Percentiles rank a stretch among this genome's conserved stretches.
Evolutionary conservation across 495 filamentous ascomycete genomes (phyloP).

Genomic region (Durotheca rogersii): DNA sequence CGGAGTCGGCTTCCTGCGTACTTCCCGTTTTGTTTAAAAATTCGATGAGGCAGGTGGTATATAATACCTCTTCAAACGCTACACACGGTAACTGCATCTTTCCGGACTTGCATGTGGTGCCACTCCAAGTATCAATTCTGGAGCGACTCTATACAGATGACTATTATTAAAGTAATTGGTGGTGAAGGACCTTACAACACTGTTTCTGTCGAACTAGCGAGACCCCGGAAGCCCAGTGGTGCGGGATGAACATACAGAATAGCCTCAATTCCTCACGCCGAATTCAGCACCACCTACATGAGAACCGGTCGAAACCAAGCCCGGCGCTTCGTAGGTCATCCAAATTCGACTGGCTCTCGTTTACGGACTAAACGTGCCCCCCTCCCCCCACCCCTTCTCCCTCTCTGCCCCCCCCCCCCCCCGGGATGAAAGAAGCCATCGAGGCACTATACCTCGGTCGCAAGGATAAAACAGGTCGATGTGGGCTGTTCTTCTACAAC

Average conservation of each 20-base stretch:
- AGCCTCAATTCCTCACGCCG: constrained; percentile 27
- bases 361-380: constrained; percentile 11
- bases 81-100: background rate
- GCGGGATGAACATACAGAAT: constrained; percentile 27
- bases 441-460: constrained; percentile 2
- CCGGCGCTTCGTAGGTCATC: constrained; percentile 22
- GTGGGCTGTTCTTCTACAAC: constrained; percentile 9
- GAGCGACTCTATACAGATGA: constrained; percentile 16
- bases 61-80: background rate
- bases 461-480: constrained; percentile 15
- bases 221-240: constrained; percentile 29
- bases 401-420: no score
- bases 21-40: constrained; percentile 23
- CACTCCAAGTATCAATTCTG: constrained; percentile 23
- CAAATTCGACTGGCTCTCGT: constrained; percentile 12
- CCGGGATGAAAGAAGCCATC: constrained; percentile 1
- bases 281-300: constrained; percentile 4
- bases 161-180: constrained; percentile 19
- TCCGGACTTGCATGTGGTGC: constrained; percentile 18
- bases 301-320: constrained; percentile 7
- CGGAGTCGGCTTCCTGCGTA: constrained; percentile 23
- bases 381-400: no score
- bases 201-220: constrained; percentile 7
- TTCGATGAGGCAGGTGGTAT: constrained; percentile 25
- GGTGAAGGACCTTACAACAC: constrained; percentile 5